These are phyloP conservation scores for Exutisphaerella laricina DNA, from an alignment of 2,329 filamentous ascomycete genomes.

Conservation along the genomic window DNA sequence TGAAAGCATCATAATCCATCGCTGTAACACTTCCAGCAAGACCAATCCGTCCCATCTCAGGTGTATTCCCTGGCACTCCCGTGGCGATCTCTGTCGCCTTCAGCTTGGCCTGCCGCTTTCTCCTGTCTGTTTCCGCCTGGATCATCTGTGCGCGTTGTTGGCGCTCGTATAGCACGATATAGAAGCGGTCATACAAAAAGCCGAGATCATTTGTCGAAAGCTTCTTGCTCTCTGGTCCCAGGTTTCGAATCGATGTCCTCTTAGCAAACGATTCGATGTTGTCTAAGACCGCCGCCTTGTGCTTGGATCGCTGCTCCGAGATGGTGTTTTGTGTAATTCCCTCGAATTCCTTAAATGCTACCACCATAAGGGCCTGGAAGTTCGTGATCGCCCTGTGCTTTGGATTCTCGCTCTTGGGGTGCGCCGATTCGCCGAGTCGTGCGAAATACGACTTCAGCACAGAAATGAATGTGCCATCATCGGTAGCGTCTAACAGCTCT, in stretches of 20 bases:
- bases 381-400: constrained; percentile 90
- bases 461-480: constrained; percentile 95
- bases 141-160: constrained; percentile 75
- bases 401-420: constrained; percentile 90
- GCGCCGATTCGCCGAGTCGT: constrained; percentile 87
- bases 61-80: constrained; percentile 44
- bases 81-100: constrained; percentile 47
- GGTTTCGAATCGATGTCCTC: constrained; percentile 88
- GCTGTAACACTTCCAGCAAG: constrained; percentile 81
- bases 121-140: constrained; percentile 62
- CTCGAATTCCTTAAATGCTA: constrained; percentile 97
- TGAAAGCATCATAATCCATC: constrained; percentile 97
- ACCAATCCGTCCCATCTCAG: constrained; percentile 81
- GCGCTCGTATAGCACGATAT: constrained; percentile 82
- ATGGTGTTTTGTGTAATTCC: constrained; percentile 92
- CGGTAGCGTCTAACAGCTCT: constrained; percentile 83
- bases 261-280: constrained; percentile 98
- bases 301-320: constrained; percentile 79
- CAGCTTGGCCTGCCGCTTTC: constrained; percentile 57
- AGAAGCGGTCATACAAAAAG: constrained; percentile 90
- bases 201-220: constrained; percentile 80
- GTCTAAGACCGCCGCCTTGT: constrained; percentile 88
- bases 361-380: constrained; percentile 98
- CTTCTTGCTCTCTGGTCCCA: constrained; percentile 92
- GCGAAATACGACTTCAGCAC: constrained; percentile 94